Conservation (phyloP, 2,329 filamentous ascomycete species). For the Emergomyces pasteurianus region DNA sequence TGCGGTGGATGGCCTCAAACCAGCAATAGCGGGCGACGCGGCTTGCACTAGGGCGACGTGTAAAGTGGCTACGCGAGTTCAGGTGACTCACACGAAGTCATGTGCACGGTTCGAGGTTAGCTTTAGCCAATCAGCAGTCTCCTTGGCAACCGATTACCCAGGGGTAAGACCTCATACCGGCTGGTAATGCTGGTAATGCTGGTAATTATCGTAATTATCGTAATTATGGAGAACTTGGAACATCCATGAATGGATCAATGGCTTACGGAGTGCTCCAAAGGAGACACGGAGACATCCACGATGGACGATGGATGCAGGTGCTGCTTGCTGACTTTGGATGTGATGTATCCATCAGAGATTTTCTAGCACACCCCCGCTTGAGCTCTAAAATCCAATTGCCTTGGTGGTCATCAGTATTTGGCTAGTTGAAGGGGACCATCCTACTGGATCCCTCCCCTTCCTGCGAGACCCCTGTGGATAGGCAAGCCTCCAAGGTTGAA, state of each 20-base stretch:
- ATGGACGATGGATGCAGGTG: too few relatives aligned
- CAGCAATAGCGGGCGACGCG: constrained; percentile 2
- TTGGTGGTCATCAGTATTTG: not conserved
- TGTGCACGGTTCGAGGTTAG: not conserved
- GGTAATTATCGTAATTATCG: not conserved
- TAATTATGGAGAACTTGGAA: not conserved
- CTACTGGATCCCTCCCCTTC: not conserved
- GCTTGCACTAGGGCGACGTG: constrained; percentile 6
- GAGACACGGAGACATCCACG: too few relatives aligned
- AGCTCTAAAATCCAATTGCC: not conserved
- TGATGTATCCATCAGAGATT: not conserved
- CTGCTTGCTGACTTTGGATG: not conserved
- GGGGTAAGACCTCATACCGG: not conserved
- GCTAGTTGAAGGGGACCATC: not conserved
- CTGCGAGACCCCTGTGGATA: not conserved
- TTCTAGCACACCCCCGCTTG: not conserved
- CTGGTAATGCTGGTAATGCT: not conserved
- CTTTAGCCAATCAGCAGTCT: not conserved
- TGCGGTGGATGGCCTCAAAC: not conserved
- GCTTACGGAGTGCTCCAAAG: too few relatives aligned
- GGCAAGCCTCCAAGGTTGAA: not conserved
- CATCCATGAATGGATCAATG: too few relatives aligned
- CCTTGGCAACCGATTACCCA: not conserved
- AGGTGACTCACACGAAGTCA: constrained; percentile 13
- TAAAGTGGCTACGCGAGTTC: constrained; percentile 8